These are phyloP conservation scores for Alternaria triticimaculans DNA, from an alignment of 2,329 filamentous ascomycete species.

Conservation along the genomic window DNA sequence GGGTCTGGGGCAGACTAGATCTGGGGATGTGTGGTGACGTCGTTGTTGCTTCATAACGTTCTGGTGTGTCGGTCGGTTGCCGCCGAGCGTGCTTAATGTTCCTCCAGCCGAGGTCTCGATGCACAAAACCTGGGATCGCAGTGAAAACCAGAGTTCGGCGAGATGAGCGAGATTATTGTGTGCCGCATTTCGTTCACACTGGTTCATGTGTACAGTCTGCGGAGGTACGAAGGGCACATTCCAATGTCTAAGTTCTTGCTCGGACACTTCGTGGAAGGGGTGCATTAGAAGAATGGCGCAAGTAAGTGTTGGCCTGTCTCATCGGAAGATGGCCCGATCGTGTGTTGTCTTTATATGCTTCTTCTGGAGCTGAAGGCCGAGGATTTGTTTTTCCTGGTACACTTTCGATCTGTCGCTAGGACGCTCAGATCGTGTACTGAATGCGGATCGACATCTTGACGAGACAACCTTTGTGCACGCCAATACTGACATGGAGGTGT, in stretches of 20 bases:
- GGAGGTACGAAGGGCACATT: neutral
- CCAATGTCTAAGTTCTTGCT: neutral
- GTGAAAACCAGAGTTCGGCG: neutral
- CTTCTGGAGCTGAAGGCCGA: neutral
- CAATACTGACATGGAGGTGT: neutral
- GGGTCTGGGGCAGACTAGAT: neutral
- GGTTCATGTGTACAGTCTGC: neutral
- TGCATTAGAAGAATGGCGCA: neutral
- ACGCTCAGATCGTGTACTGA: neutral
- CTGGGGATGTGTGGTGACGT: neutral
- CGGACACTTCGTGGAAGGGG: neutral
- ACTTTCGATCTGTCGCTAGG: neutral
- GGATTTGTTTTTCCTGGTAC: neutral
- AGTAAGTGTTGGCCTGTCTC: neutral
- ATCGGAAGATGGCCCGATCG: neutral
- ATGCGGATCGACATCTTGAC: neutral
- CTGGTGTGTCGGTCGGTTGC: neutral
- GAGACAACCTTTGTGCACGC: constrained; percentile 2
- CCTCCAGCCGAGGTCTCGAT: constrained; percentile 1
- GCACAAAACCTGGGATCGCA: neutral
- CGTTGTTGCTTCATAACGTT: neutral
- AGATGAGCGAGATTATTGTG: neutral
- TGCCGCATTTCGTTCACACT: neutral
- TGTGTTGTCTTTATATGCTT: neutral
- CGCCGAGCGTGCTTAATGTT: neutral